Evolutionary conservation across 495 filamentous ascomycete species (phyloP).

Genomic region (Penicillium verhagenii): DNA sequence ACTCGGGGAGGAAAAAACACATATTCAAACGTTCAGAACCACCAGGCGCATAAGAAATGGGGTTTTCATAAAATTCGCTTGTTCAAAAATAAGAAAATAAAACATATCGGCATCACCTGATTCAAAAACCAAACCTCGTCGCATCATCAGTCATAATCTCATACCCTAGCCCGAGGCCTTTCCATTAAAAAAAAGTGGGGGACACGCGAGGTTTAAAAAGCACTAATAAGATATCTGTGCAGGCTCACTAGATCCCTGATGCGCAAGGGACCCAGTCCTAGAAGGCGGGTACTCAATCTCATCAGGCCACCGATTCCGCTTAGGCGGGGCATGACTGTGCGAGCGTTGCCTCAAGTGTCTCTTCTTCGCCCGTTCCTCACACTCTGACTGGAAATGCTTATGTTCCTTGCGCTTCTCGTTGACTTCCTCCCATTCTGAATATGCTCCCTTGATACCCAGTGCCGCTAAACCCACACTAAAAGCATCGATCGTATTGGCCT

Average conservation of each 20-base stretch:
- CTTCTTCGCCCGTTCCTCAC: constrained; percentile 64
- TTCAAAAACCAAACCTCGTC: background rate
- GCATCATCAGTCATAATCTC: background rate
- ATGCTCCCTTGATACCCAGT: constrained; percentile 79
- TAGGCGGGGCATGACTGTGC: constrained; percentile 16
- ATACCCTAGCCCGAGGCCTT: background rate
- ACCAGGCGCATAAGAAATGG: too few relatives aligned
- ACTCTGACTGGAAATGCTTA: constrained; percentile 51
- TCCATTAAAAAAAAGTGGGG: background rate
- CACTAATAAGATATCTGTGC: constrained; percentile 16
- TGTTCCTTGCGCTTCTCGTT: constrained; percentile 58
- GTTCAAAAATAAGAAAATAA: background rate
- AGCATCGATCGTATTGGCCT: constrained; percentile 70
- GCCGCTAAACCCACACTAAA: constrained; percentile 81
- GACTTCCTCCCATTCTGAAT: constrained; percentile 71
- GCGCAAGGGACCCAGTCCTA: background rate
- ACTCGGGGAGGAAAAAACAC: background rate
- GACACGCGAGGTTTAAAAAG: background rate
- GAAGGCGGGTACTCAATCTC: constrained; percentile 22
- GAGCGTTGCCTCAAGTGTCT: constrained; percentile 67
- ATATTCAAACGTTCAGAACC: background rate
- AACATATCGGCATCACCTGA: background rate
- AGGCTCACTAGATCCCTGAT: constrained; percentile 10
- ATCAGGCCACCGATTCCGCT: constrained; percentile 26
- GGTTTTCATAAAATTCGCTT: background rate